phyloP scores from a whole-genome alignment of 163 green algal genomes.

The Scenedesmus sp. region DNA sequence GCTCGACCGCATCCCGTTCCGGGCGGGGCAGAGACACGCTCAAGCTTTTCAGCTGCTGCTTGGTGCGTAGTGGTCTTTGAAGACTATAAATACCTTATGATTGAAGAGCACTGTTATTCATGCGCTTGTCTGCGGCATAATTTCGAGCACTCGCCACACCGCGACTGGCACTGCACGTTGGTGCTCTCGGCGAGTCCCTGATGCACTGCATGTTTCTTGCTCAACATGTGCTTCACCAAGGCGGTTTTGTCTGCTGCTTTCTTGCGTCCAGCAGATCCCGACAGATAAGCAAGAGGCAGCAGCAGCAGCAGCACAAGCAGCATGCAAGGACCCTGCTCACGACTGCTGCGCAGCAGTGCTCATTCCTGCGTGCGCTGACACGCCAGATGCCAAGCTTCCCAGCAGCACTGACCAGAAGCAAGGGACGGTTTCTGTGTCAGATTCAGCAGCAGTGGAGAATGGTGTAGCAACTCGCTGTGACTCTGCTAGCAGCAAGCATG shows the following conservation, averaged over 20 bases:
- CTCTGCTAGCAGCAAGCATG: conserved; percentile 15
- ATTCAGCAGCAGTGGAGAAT: background rate
- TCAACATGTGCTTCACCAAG: background rate
- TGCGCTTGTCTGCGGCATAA: background rate
- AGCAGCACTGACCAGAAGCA: background rate
- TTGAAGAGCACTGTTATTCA: background rate
- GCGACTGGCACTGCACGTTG: background rate
- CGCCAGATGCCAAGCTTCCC: background rate
- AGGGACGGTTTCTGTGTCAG: background rate
- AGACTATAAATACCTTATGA: background rate
- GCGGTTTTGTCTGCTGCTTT: background rate
- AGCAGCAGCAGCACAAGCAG: background rate
- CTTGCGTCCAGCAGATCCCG: background rate
- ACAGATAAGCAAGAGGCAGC: background rate
- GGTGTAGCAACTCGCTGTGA: background rate
- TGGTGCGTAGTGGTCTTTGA: background rate
- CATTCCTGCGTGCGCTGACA: background rate
- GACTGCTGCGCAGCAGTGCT: background rate
- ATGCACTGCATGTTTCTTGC: background rate
- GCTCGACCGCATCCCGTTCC: background rate
- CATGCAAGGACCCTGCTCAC: conserved; percentile 7
- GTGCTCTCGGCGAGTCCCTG: background rate
- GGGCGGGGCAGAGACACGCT: background rate
- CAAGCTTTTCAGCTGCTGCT: background rate
- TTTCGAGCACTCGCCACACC: background rate